Percentiles rank a stretch among this genome's conserved stretches.
Conservation (phyloP, 2,329 filamentous ascomycete species). For the Myrmaecium sp. region DNA sequence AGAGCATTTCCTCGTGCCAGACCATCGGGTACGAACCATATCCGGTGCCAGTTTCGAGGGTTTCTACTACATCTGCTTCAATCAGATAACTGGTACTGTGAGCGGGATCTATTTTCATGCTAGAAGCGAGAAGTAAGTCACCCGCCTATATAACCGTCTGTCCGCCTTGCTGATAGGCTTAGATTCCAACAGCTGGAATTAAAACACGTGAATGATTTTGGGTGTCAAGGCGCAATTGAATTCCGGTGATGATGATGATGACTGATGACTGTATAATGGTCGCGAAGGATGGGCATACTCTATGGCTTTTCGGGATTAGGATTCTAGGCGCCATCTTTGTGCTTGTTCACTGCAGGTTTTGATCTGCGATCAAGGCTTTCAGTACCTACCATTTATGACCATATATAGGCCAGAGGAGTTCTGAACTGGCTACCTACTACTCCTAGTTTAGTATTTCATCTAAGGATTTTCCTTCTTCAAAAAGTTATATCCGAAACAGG, state of each 20-base stretch:
- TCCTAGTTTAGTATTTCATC: too few relatives aligned
- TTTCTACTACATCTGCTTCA: slow-evolving; percentile 99
- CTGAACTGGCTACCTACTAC: too few relatives aligned
- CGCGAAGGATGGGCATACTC: slow-evolving; percentile 1
- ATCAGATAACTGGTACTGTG: slow-evolving; percentile 71
- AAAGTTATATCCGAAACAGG: too few relatives aligned
- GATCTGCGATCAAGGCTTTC: too few relatives aligned
- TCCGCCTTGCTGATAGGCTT: slow-evolving; percentile 2
- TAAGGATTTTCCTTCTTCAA: too few relatives aligned
- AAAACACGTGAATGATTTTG: slow-evolving; percentile 69
- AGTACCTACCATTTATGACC: too few relatives aligned
- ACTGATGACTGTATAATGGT: slow-evolving; percentile 5
- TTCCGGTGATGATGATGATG: slow-evolving; percentile 47
- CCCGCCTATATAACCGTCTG: slow-evolving; percentile 4
- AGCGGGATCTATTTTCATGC: slow-evolving; percentile 96
- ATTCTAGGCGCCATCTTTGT: too few relatives aligned
- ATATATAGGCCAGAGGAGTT: too few relatives aligned
- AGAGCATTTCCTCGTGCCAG: slow-evolving; percentile 90
- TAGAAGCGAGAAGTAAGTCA: slow-evolving; percentile 83
- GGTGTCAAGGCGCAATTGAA: slow-evolving; percentile 74
- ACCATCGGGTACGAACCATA: slow-evolving; percentile 81
- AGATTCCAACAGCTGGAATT: slow-evolving; percentile 89
- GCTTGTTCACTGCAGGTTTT: too few relatives aligned
- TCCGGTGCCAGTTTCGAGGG: slow-evolving; percentile 93
- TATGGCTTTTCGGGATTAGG: background rate